phyloP scores from a whole-genome alignment of 768 basidiomycete genomes.

The Mycena amicta region DNA sequence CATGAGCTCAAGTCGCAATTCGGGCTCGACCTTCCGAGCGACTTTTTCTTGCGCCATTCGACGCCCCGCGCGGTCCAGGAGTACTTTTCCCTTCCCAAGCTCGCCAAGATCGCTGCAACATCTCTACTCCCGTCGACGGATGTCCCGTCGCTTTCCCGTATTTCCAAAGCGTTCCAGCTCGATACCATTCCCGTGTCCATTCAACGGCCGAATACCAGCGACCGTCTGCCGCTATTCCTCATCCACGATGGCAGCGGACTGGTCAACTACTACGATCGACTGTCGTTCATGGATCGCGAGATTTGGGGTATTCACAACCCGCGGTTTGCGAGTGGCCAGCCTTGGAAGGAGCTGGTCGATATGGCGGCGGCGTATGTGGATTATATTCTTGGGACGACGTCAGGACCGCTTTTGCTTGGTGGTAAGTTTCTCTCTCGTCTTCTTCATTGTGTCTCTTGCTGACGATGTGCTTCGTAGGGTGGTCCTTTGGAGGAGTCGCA shows the following conservation, averaged over 20 bases:
- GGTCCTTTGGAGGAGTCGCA: conserved; percentile 79
- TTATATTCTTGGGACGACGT: conserved; percentile 36
- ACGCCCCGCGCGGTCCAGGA: conserved; percentile 44
- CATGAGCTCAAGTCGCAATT: conserved; percentile 48
- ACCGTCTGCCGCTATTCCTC: conserved; percentile 53
- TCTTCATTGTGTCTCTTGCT: not conserved
- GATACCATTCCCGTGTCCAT: conserved; percentile 37
- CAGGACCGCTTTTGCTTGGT: conserved; percentile 54
- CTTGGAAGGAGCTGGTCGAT: conserved; percentile 50
- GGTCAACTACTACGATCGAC: conserved; percentile 49
- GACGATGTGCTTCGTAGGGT: conserved; percentile 45
- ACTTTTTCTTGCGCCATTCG: conserved; percentile 42
- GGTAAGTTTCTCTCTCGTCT: conserved; percentile 46
- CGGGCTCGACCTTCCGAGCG: conserved; percentile 43
- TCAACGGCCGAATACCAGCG: conserved; percentile 33
- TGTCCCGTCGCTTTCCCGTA: conserved; percentile 2
- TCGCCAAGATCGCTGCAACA: not conserved
- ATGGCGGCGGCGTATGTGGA: conserved; percentile 59
- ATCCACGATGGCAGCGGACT: conserved; percentile 78
- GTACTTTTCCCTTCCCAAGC: conserved; percentile 24
- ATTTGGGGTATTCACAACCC: conserved; percentile 70
- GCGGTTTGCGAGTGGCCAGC: conserved; percentile 41
- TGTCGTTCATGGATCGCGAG: conserved; percentile 48
- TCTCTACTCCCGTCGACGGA: not conserved
- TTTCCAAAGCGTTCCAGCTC: conserved; percentile 25